Conservation (phyloP, 768 basidiomycete genomes). For the Kwoniella newhampshirensis region DNA sequence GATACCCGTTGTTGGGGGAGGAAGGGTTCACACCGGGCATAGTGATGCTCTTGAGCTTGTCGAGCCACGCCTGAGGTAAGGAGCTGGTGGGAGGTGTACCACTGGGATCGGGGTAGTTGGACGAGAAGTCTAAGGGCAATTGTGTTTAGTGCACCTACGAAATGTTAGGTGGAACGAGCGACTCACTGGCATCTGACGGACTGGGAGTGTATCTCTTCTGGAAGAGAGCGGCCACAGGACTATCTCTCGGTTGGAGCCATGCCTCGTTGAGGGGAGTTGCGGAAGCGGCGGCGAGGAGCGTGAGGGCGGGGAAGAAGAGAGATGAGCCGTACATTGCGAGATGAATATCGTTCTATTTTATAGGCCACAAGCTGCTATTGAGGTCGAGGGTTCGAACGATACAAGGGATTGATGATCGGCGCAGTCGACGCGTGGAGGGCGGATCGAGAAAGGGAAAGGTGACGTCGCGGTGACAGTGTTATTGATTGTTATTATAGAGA, state of each 20-base stretch:
- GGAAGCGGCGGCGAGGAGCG: constrained; percentile 5
- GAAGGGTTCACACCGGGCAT: constrained; percentile 70
- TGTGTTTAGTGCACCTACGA: background rate
- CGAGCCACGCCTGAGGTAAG: constrained; percentile 70
- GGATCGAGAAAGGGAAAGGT: too few relatives aligned
- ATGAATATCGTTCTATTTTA: background rate
- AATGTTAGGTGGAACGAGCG: background rate
- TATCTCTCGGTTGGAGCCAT: constrained; percentile 28
- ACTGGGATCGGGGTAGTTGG: constrained; percentile 60
- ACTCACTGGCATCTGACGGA: constrained; percentile 27
- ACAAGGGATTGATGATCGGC: too few relatives aligned
- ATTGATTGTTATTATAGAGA: too few relatives aligned
- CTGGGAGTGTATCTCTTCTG: constrained; percentile 14
- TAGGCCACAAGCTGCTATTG: too few relatives aligned
- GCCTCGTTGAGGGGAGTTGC: constrained; percentile 20
- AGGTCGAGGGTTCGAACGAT: too few relatives aligned
- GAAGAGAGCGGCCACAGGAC: constrained; percentile 26
- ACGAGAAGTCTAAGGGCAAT: constrained; percentile 61
- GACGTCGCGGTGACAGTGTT: too few relatives aligned
- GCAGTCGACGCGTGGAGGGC: too few relatives aligned
- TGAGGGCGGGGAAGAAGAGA: background rate
- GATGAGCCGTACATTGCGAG: background rate
- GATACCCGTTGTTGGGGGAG: constrained; percentile 50
- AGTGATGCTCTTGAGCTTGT: constrained; percentile 67
- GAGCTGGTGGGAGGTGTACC: constrained; percentile 58